Evolutionary conservation across 306 rosid species (phyloP), one percentile per base, ranked within the genome.

Genomic region (Citrullus colocynthis): DNA sequence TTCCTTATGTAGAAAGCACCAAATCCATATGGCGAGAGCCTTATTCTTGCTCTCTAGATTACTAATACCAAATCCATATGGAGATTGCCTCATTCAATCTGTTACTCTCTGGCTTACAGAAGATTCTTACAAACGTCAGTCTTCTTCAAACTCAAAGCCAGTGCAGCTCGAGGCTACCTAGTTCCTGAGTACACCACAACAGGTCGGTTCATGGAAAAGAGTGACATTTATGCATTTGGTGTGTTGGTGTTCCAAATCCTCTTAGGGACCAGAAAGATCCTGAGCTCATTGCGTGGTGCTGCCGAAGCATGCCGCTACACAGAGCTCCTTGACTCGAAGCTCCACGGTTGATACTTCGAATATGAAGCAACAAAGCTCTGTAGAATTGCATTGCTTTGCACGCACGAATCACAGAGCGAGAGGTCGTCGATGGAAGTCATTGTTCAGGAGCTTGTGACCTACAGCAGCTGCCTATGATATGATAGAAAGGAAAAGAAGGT

Each of bases 181-280:
- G 98, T 97, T 63, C 97, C 98, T 0, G 98, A 92, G 79, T 95
- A 95, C 92, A 90, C 93, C 42, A 90, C 90, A 3, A 95, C 96
- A 0, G 98, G 98, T 21, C 81, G 88, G 32, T 92, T 95, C 85
- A 92, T 96, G 0, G 97, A 90, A 81, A 92, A 88, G 76, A 95
- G 98, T 5, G 98, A 95, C 7, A 93, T 95, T 1, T 95, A 90
- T 45, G 98, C 97, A 21, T 95, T 92, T 16, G 98, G 98, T 5
- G 86, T 92, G 59, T 88, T 95, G 2, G 87, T 92, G 81, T 82
- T 95, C 84, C 98, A 92, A 67, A 78, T 92, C 85, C 87, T 95
- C 55, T 84, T 97, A 0, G 98, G 98, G 30, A 90, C 87, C 72
- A 84, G 85, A 49, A 86, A 85, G 81, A 82, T 90, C 75, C 82